phyloP scores from a whole-genome alignment of 2,329 filamentous ascomycete genomes.

The Tolypocladium album region DNA sequence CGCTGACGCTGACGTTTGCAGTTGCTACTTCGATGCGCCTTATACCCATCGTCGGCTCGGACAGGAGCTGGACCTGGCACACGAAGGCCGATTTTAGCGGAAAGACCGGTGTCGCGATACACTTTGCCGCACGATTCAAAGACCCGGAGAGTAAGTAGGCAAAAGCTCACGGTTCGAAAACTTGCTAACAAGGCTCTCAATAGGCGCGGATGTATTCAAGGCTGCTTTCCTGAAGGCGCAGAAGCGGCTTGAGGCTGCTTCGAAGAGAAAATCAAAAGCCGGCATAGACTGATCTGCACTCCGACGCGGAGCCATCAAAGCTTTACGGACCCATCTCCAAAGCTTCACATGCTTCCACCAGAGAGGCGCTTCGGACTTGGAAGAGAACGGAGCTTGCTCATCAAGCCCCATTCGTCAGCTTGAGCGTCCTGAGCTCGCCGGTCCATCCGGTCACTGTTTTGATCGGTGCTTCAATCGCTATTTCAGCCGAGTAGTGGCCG shows the following conservation, averaged over 20 bases:
- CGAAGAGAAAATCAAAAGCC: background rate
- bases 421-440: background rate
- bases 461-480: background rate
- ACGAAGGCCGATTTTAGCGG: background rate
- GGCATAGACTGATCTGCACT: background rate
- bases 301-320: background rate
- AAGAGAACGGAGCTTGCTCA: background rate
- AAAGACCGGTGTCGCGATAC: background rate
- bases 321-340: background rate
- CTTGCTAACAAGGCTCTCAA: background rate
- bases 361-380: background rate
- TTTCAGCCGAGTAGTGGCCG: background rate
- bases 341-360: background rate
- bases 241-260: background rate
- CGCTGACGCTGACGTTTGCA: background rate
- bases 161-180: too few species aligned
- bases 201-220: background rate
- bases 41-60: background rate
- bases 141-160: background rate
- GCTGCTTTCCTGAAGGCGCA: background rate
- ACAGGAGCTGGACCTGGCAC: background rate
- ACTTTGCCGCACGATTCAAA: background rate
- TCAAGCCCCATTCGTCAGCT: background rate
- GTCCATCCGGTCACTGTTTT: background rate
- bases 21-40: background rate